A percentile compares a stretch with the other conserved stretches of the same genome.
Conservation (phyloP, 371 early-diverging fungal species). For the Mucor ambiguus region DNA sequence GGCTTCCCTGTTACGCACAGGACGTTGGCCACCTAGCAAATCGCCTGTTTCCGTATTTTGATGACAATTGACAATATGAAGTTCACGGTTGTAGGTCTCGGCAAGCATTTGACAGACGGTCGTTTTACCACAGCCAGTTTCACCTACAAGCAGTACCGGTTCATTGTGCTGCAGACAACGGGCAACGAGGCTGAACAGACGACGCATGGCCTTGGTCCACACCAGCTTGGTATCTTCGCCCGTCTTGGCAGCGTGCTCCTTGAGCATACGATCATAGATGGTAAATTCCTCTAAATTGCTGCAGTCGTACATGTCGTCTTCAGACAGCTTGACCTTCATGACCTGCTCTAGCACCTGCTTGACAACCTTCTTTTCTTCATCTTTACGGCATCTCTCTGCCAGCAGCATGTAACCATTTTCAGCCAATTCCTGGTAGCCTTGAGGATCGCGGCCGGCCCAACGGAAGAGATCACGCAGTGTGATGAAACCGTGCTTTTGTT, state of each 20-base stretch:
- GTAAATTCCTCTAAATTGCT: conserved; percentile 57
- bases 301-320: conserved; percentile 69
- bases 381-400: conserved; percentile 89
- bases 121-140: conserved; percentile 99
- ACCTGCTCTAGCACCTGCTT: conserved; percentile 83
- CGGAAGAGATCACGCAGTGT: conserved; percentile 99
- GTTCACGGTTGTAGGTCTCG: conserved; percentile 57
- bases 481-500: conserved; percentile 91
- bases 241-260: conserved; percentile 23
- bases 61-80: conserved; percentile 97
- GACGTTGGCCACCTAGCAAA: conserved; percentile 97
- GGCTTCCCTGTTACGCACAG: conserved; percentile 72
- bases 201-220: conserved; percentile 95
- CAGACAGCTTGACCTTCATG: conserved; percentile 74
- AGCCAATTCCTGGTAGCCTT: conserved; percentile 81
- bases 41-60: conserved; percentile 98
- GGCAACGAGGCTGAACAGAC: conserved; percentile 88
- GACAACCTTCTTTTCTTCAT: conserved; percentile 85
- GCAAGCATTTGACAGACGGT: conserved; percentile 96
- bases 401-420: conserved; percentile 96
- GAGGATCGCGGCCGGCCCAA: conserved; percentile 93
- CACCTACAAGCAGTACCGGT: conserved; percentile 98
- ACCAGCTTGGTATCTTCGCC: conserved; percentile 66
- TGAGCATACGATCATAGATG: conserved; percentile 40
- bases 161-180: conserved; percentile 87